A percentile compares a stretch with the other conserved stretches of the same genome.
Conservation (phyloP, 352 stramenopile species). For the Aphanomyces astaci region DNA sequence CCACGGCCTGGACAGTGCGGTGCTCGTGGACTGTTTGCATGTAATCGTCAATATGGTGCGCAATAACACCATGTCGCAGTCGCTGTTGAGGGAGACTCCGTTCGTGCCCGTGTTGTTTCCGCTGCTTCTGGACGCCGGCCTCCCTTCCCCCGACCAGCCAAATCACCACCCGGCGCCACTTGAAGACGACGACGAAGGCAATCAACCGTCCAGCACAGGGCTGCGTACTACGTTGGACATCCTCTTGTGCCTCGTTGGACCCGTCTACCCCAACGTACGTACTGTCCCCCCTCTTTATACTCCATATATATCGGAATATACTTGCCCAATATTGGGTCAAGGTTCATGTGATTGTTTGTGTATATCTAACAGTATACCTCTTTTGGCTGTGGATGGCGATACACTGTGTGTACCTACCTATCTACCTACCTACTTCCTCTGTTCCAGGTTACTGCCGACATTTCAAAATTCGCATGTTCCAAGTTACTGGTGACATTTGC, state of each 20-base stretch:
- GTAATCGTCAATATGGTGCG: slow-evolving; percentile 75
- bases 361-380: too few relatives aligned
- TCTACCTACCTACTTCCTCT: too few relatives aligned
- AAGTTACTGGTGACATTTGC: too few relatives aligned
- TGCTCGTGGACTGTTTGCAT: slow-evolving; percentile 63
- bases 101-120: slow-evolving; percentile 49
- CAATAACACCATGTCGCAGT: slow-evolving; percentile 76
- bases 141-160: too few relatives aligned
- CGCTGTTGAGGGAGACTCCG: slow-evolving; percentile 45
- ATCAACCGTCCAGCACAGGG: slow-evolving; percentile 40
- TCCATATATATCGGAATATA: too few relatives aligned
- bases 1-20: slow-evolving; percentile 35
- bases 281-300: too few relatives aligned
- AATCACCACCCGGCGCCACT: not conserved
- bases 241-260: slow-evolving; percentile 51
- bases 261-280: slow-evolving; percentile 47
- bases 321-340: too few relatives aligned
- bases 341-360: too few relatives aligned
- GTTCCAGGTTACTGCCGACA: too few relatives aligned
- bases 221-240: slow-evolving; percentile 57
- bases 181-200: slow-evolving; percentile 25
- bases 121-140: slow-evolving; percentile 31
- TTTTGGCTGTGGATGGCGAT: too few relatives aligned
- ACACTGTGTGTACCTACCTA: too few relatives aligned
- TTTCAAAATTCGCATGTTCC: too few relatives aligned